Percentiles rank a stretch among this genome's conserved stretches.
Evolutionary conservation across 805 yeast species (phyloP).

Genomic region (Wickerhamomyces rabaulensis): DNA sequence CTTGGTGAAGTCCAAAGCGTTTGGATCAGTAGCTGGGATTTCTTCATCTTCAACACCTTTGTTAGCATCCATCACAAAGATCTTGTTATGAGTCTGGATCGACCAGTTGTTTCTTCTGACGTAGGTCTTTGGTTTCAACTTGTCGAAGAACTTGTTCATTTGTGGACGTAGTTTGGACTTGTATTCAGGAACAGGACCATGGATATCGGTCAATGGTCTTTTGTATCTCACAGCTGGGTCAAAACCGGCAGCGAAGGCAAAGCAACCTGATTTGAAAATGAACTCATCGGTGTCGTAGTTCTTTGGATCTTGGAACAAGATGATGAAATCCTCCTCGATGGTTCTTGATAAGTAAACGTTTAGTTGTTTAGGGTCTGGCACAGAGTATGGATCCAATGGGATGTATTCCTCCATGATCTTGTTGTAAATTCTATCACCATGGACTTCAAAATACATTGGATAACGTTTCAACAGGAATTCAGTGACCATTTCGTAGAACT

Average conservation of each 20-base stretch:
- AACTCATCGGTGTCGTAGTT: constrained; percentile 47
- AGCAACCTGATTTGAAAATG: constrained; percentile 47
- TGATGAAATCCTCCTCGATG: constrained; percentile 37
- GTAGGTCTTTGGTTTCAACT: constrained; percentile 45
- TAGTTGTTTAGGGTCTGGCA: constrained; percentile 15
- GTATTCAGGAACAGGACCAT: constrained; percentile 71
- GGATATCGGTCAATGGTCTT: constrained; percentile 53
- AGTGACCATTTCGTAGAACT: constrained; percentile 20
- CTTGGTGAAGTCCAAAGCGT: constrained; percentile 29
- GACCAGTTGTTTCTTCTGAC: constrained; percentile 70
- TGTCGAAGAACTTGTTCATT: constrained; percentile 63
- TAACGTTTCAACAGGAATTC: constrained; percentile 21
- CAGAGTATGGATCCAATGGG: constrained; percentile 21
- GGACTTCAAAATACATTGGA: constrained; percentile 21
- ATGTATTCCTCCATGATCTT: constrained; percentile 21
- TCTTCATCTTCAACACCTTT: constrained; percentile 27
- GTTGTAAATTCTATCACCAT: constrained; percentile 20
- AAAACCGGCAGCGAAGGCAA: constrained; percentile 71
- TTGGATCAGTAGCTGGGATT: constrained; percentile 29
- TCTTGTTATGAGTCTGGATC: constrained; percentile 51
- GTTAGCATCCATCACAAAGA: constrained; percentile 44
- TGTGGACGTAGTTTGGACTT: constrained; percentile 46
- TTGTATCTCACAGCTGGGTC: constrained; percentile 52
- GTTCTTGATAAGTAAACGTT: constrained; percentile 15
- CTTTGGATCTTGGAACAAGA: constrained; percentile 39